Base-by-base conservation (phyloP, 2,329 filamentous ascomycete genomes). In the Aspergillus pseudonomiae region DNA sequence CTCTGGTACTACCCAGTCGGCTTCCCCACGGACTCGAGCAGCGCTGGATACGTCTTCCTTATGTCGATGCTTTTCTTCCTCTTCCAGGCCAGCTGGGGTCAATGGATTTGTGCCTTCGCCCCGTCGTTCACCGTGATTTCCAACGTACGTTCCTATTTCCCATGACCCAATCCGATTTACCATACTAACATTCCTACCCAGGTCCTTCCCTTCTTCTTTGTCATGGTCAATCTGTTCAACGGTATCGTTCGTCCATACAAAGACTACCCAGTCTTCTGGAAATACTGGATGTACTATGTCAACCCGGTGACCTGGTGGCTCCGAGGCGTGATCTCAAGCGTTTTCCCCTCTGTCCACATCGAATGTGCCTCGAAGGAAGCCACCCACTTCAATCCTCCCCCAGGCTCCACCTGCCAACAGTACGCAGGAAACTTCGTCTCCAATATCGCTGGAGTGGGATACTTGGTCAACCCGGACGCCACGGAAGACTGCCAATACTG, bases 41-140 rank as follows among this genome's bases (percentile, higher is more conserved):
- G 86, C 0, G 86, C 90, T 0, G 92, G 91, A 14, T 94, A 94
- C 74, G 86, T 89, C 19, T 94, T 91, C 80, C 79, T 94, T 30
- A 93, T 95, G 89, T 86, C 86, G 0, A 80, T 94, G 71, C 83
- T 94, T 0, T 93, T 93, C 80, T 92, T 88, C 81, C 76, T 94
- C 9, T 94, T 93, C 83, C 86, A 89, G 75, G 85, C 85, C 36
- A 88, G 83, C 68, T 94, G 89, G 91, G 92, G 90, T 24, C 91
- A 93, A 74, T 94, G 91, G 91, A 92, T 95, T 69, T 91, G 89
- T 66, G 91, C 92, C 0, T 93, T 93, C 76, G 90, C 91, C 0
- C 91, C 91, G 0, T 89, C 84, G 46, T 93, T 93, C 78, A 92
- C 90, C 0, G 90, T 93, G 66, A 92, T 94, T 67, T 88, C 87